phyloP scores from a whole-genome alignment of 495 filamentous ascomycete genomes.

The Astrocystis sublimbata region DNA sequence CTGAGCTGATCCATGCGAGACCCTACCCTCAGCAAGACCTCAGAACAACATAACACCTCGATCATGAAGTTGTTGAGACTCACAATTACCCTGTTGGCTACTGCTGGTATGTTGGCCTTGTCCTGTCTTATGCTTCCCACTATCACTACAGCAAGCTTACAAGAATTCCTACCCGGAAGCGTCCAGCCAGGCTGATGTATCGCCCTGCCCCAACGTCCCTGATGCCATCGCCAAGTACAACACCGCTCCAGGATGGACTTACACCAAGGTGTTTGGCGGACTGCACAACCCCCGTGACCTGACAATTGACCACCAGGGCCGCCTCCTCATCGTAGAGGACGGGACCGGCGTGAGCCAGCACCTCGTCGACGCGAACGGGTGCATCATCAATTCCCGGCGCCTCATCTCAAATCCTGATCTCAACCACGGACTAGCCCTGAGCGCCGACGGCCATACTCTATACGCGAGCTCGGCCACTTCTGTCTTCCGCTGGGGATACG shows the following conservation, averaged over 20 bases:
- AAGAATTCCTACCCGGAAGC: neutral
- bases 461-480: slow-evolving; percentile 60
- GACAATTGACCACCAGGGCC: slow-evolving; percentile 58
- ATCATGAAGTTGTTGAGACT: neutral
- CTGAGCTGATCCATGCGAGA: too few species aligned
- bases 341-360: slow-evolving; percentile 57
- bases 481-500: slow-evolving; percentile 64
- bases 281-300: slow-evolving; percentile 59
- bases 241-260: slow-evolving; percentile 58
- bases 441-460: slow-evolving; percentile 59
- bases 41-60: neutral
- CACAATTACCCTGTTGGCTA: neutral
- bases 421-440: slow-evolving; percentile 66
- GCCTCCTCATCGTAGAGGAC: slow-evolving; percentile 61
- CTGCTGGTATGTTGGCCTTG: neutral
- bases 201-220: slow-evolving; percentile 29
- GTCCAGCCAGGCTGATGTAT: slow-evolving; percentile 14
- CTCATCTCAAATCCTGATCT: slow-evolving; percentile 23
- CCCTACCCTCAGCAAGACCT: too few species aligned
- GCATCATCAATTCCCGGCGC: slow-evolving; percentile 20
- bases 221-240: slow-evolving; percentile 43
- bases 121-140: neutral
- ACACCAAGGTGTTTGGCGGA: slow-evolving; percentile 55
- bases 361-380: slow-evolving; percentile 48
- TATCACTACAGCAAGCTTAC: neutral